phyloP scores from a whole-genome alignment of 2,329 filamentous ascomycete species.

The Pyricularia sp. region DNA sequence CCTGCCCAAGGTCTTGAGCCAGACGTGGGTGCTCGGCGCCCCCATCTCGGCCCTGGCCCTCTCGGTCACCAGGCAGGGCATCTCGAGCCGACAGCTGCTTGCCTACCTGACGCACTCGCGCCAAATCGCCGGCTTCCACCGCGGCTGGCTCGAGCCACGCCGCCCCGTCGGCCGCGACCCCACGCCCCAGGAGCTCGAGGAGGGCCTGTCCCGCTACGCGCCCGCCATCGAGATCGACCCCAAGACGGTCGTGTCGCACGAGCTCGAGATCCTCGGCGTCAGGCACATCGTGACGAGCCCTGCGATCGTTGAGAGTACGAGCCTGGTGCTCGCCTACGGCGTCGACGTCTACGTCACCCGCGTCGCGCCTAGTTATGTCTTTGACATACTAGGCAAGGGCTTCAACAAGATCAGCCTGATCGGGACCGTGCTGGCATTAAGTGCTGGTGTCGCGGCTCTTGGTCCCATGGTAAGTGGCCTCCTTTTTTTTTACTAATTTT shows the following conservation, averaged over 20 bases:
- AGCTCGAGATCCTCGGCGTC: slow-evolving; percentile 53
- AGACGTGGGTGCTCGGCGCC: slow-evolving; percentile 68
- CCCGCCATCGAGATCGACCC: slow-evolving; percentile 76
- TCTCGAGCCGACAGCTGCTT: slow-evolving; percentile 70
- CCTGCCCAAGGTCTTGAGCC: slow-evolving; percentile 63
- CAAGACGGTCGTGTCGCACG: slow-evolving; percentile 66
- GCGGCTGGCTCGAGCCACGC: slow-evolving; percentile 68
- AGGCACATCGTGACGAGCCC: slow-evolving; percentile 54
- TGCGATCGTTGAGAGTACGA: slow-evolving; percentile 81
- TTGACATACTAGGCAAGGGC: slow-evolving; percentile 84
- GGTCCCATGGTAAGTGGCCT: slow-evolving; percentile 70
- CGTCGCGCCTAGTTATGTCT: slow-evolving; percentile 74
- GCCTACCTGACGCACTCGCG: slow-evolving; percentile 62
- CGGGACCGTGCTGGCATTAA: slow-evolving; percentile 68
- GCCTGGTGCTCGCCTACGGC: slow-evolving; percentile 76
- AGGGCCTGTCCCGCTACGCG: slow-evolving; percentile 66
- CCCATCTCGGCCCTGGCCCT: slow-evolving; percentile 70
- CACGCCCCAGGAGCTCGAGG: slow-evolving; percentile 64
- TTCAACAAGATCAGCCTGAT: slow-evolving; percentile 86
- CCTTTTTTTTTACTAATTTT: background rate
- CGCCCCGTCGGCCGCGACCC: slow-evolving; percentile 77
- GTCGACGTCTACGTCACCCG: slow-evolving; percentile 79
- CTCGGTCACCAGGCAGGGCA: slow-evolving; percentile 83
- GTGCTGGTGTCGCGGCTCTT: slow-evolving; percentile 61
- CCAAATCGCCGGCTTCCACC: slow-evolving; percentile 67